Evolutionary conservation across 2,329 filamentous ascomycete species (phyloP).

Genomic region (Pseudopyrenochaeta lycopersici): DNA sequence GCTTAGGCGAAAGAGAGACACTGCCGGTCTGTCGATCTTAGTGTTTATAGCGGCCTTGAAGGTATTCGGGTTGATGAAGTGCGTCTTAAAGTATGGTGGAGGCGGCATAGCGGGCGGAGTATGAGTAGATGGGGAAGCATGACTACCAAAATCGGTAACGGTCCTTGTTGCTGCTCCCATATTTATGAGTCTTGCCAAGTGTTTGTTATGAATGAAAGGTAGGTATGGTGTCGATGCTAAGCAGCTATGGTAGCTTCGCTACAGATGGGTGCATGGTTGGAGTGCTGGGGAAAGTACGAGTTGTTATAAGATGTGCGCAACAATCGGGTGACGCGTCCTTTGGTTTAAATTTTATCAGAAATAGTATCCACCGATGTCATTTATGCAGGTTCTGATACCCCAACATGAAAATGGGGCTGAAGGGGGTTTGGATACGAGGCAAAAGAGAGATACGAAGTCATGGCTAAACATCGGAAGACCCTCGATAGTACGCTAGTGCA

Average conservation of each 20-base stretch:
- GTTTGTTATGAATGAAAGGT: too few relatives aligned
- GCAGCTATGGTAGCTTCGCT: too few relatives aligned
- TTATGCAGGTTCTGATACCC: background rate
- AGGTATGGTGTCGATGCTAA: background rate
- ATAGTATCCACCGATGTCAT: constrained; percentile 4
- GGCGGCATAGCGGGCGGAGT: constrained; percentile 22
- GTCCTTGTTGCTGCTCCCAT: background rate
- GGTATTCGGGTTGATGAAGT: constrained; percentile 23
- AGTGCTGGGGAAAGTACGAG: too few relatives aligned
- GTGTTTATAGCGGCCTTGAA: constrained; percentile 29
- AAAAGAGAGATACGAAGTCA: constrained; percentile 9
- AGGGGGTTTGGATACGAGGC: background rate
- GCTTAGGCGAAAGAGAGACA: constrained; percentile 29
- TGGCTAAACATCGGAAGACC: background rate
- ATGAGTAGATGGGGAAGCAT: constrained; percentile 1
- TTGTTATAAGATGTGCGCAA: background rate
- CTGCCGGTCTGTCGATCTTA: constrained; percentile 26
- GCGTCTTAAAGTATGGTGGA: constrained; percentile 27
- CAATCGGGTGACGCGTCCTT: background rate
- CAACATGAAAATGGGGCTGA: too few relatives aligned
- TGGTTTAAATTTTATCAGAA: background rate
- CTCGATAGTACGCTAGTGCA: too few relatives aligned
- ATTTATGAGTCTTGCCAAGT: too few relatives aligned
- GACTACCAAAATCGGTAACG: background rate
- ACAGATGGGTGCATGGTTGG: too few relatives aligned